phyloP scores from a whole-genome alignment of 768 basidiomycete genomes.

The Leccinum longicurvipes region DNA sequence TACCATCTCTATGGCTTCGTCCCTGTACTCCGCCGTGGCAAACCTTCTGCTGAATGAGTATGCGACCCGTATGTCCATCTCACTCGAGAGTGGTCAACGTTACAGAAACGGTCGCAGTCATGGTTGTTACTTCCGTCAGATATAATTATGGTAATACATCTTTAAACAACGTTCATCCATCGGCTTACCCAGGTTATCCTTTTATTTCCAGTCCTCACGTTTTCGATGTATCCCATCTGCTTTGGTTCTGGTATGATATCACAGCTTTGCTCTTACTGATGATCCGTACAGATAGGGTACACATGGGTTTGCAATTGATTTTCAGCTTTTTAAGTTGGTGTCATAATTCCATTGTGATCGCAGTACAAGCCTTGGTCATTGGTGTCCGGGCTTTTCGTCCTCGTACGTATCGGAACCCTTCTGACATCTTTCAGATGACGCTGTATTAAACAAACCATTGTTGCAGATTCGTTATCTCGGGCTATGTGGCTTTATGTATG shows the following conservation, averaged over 20 bases:
- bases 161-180: background rate
- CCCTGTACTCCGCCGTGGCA: background rate
- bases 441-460: background rate
- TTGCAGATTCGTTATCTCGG: no score
- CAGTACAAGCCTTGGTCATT: background rate
- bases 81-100: background rate
- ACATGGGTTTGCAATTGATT: background rate
- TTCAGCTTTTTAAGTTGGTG: background rate
- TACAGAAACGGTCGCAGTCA: background rate
- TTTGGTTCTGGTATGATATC: background rate
- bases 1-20: background rate
- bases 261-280: background rate
- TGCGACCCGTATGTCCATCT: background rate
- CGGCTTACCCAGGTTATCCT: background rate
- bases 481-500: background rate
- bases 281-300: background rate
- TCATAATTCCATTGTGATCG: background rate
- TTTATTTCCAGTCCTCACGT: background rate
- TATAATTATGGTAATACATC: background rate
- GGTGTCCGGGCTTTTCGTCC: background rate
- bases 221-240: background rate
- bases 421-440: background rate
- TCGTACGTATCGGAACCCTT: background rate
- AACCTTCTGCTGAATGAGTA: background rate
- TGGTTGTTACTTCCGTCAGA: background rate